Percentiles rank a stretch among this genome's conserved stretches.
Evolutionary conservation across 2,329 filamentous ascomycete species (phyloP).

Genomic region (Botrytis galanthina): DNA sequence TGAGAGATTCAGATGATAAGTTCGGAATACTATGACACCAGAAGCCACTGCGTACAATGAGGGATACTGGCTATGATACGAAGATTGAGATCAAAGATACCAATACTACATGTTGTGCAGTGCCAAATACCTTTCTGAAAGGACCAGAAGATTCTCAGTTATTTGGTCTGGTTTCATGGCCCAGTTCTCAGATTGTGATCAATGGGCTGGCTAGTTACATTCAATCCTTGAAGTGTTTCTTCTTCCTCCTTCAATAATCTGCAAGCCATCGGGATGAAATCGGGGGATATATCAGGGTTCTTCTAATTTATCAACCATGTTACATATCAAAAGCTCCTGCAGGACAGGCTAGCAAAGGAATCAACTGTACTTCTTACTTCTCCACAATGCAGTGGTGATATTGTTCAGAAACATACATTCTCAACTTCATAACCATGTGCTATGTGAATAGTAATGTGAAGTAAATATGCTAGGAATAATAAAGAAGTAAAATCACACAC

Average conservation of each 20-base stretch:
- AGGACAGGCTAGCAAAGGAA: background rate
- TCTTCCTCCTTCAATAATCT: background rate
- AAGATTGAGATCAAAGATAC: background rate
- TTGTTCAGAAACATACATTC: background rate
- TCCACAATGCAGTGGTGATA: background rate
- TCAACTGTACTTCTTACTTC: background rate
- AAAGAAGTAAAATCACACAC: background rate
- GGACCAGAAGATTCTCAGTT: background rate
- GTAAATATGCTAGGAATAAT: background rate
- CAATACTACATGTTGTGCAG: background rate
- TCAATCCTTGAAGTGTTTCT: background rate
- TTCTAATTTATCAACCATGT: background rate
- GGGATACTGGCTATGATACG: background rate
- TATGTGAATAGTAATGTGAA: background rate
- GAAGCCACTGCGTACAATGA: background rate
- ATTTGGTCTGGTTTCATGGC: background rate
- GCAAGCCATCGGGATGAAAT: background rate
- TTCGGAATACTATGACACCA: background rate
- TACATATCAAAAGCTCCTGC: background rate
- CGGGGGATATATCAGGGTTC: background rate
- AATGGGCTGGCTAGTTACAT: background rate
- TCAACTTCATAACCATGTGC: background rate
- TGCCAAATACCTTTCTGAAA: background rate
- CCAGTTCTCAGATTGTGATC: background rate
- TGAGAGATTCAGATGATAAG: background rate